phyloP scores from a whole-genome alignment of 2,329 filamentous ascomycete genomes.

The Fusarium xyrophilum region DNA sequence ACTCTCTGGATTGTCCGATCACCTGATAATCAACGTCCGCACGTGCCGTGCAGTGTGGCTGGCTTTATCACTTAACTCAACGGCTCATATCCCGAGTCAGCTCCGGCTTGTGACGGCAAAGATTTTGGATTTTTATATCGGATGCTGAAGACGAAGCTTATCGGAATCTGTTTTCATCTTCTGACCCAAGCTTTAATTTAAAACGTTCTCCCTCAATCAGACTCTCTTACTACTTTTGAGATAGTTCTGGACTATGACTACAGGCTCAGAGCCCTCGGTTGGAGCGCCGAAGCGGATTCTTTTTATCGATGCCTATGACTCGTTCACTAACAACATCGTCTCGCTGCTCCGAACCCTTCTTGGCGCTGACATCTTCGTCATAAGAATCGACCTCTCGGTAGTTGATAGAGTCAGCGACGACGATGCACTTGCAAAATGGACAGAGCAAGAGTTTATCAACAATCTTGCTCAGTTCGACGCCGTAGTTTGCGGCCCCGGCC shows the following conservation, averaged over 20 bases:
- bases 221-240: background rate
- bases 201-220: background rate
- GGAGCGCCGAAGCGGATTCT: conserved; percentile 63
- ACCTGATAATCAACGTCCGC: conserved; percentile 18
- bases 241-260: conserved; percentile 26
- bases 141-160: conserved; percentile 17
- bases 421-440: conserved; percentile 45
- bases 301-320: conserved; percentile 95
- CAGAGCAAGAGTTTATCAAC: conserved; percentile 50
- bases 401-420: conserved; percentile 52
- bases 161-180: background rate
- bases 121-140: conserved; percentile 21
- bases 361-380: conserved; percentile 65
- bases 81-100: conserved; percentile 32
- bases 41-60: conserved; percentile 4
- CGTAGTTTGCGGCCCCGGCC: conserved; percentile 88
- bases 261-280: conserved; percentile 27
- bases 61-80: conserved; percentile 5
- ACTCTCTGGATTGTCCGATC: conserved; percentile 4
- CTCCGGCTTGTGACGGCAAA: conserved; percentile 41
- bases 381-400: conserved; percentile 52
- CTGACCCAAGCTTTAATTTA: background rate
- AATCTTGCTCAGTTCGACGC: conserved; percentile 72
- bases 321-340: conserved; percentile 94
- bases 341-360: conserved; percentile 75